Evolutionary conservation across 2,329 filamentous ascomycete genomes (phyloP).

Genomic region (Fusarium multiceps): DNA sequence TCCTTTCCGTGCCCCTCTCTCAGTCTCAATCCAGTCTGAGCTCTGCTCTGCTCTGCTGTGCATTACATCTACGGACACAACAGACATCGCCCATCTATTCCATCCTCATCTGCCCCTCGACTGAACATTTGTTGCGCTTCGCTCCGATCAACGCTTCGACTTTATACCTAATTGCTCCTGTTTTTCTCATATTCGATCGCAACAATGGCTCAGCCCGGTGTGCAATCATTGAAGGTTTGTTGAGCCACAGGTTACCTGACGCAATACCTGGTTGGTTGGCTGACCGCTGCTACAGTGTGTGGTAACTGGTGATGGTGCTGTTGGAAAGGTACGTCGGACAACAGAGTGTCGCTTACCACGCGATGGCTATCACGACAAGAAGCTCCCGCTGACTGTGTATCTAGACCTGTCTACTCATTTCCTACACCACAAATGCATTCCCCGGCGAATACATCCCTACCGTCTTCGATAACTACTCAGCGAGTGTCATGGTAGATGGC

Average conservation of each 20-base stretch:
- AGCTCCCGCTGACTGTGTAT: slow-evolving; percentile 46
- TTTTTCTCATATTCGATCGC: slow-evolving; percentile 29
- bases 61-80: slow-evolving; percentile 30
- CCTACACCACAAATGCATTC: slow-evolving; percentile 99
- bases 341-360: background rate
- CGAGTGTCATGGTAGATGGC: slow-evolving; percentile 98
- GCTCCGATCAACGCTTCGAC: slow-evolving; percentile 7
- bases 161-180: slow-evolving; percentile 9
- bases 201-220: slow-evolving; percentile 81
- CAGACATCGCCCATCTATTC: slow-evolving; percentile 11
- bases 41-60: background rate
- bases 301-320: slow-evolving; percentile 98
- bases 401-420: slow-evolving; percentile 98
- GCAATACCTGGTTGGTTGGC: slow-evolving; percentile 41
- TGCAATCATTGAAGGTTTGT: slow-evolving; percentile 90
- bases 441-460: slow-evolving; percentile 99
- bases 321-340: slow-evolving; percentile 80
- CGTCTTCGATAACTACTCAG: slow-evolving; percentile 99
- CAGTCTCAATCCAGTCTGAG: background rate
- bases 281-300: slow-evolving; percentile 76
- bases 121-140: slow-evolving; percentile 23
- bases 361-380: background rate
- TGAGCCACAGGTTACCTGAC: slow-evolving; percentile 30
- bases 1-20: slow-evolving; percentile 26
- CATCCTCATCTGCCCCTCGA: slow-evolving; percentile 26